Evolutionary conservation across 352 stramenopile species (phyloP), one percentile per base, ranked within the genome.

Genomic region (Phytophthora aleatoria): DNA sequence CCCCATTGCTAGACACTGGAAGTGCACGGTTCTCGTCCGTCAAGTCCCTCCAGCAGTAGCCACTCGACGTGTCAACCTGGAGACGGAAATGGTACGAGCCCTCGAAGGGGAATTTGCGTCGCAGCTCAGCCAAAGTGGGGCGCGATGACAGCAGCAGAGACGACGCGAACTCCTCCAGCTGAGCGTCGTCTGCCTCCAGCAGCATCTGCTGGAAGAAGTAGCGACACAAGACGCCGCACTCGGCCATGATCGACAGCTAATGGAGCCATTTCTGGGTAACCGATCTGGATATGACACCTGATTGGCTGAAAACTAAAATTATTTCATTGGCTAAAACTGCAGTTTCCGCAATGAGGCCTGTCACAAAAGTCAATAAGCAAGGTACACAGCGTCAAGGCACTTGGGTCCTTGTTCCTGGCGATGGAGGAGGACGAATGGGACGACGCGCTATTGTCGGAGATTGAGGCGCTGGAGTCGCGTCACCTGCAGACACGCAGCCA

Each of bases 151-250:
- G 73, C 57, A 95, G 54, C 16, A 94, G 45, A 11, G 81, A 83
- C 1, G 83, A 92, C 49, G 69, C 73, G 47, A 76, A 75, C 42
- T 81, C 74, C 50, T 89, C 79, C n/a, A 77, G 59, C 11, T 48
- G 67, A 11, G 55, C 38, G 35, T 64, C 61, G 20, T 77, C 71
- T 5, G 71, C 76, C 55, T 94, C 85, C 12, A 74, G 74, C 68
- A 87, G 63, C 72, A 82, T 91, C 45, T 82, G 64, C 70, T 92
- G 85, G 76, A 94, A 92, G 58, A 94, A 94, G 69, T 94, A 94
- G 58, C 79, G 83, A 51, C 85, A 94, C 54, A 94, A 74, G 66
- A 94, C 85, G 54, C 72, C 64, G 61, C 64, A 67, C 55, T 74
- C 61, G 50, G 38, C 41, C 62, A 65, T 61, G 41, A 31, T 50